Conservation (phyloP, 305 asterid species). For the Fraxinus nigra region DNA sequence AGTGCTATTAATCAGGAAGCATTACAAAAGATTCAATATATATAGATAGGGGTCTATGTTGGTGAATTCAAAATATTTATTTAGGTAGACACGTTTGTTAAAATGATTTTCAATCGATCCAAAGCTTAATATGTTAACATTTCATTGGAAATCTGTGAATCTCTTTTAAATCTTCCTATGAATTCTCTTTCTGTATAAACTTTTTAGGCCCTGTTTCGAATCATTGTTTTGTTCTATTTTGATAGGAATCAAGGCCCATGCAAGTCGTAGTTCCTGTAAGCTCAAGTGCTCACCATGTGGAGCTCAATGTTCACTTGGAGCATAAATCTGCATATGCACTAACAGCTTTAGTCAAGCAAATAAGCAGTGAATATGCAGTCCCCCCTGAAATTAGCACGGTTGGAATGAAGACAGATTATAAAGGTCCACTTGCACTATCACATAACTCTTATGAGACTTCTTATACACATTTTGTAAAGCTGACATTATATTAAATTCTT, state of each 20-base stretch:
- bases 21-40: neutral
- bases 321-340: constrained; percentile 65
- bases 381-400: constrained; percentile 65
- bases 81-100: neutral
- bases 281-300: constrained; percentile 83
- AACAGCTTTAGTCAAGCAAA: constrained; percentile 69
- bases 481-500: neutral
- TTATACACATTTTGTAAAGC: neutral
- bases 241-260: constrained; percentile 62
- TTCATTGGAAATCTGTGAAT: neutral
- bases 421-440: constrained; percentile 42
- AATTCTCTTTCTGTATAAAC: neutral
- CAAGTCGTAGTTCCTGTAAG: constrained; percentile 65
- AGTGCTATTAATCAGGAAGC: neutral
- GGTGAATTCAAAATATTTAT: neutral
- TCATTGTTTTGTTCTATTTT: constrained; percentile 7
- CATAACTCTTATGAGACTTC: neutral
- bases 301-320: constrained; percentile 64
- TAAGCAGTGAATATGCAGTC: constrained; percentile 52
- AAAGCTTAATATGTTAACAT: neutral
- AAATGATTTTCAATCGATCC: neutral
- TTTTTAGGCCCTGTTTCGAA: neutral
- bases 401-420: constrained; percentile 50
- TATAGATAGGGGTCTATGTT: neutral
- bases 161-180: neutral